Percentiles rank a stretch among this genome's conserved stretches.
These are phyloP conservation scores for Kazachstania sp. DNA, from an alignment of 1,139 yeast genomes.

Conservation along the genomic window DNA sequence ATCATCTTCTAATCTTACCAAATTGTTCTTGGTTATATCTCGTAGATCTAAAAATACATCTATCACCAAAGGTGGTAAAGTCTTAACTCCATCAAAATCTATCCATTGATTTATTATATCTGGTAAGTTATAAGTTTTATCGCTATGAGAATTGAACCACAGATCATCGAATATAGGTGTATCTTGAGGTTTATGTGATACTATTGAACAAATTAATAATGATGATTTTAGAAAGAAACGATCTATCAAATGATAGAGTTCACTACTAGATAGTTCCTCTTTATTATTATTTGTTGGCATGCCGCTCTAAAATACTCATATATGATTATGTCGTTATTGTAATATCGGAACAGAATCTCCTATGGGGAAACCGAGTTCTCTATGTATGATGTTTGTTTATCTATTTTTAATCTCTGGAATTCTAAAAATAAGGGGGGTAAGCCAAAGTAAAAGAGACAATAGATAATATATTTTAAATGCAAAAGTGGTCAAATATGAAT, in stretches of 20 bases:
- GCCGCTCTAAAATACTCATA: neutral
- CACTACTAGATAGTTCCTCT: neutral
- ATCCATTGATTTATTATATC: conserved; percentile 23
- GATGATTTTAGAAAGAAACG: conserved; percentile 29
- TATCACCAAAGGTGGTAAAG: conserved; percentile 68
- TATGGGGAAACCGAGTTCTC: too few species aligned
- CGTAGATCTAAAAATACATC: conserved; percentile 77
- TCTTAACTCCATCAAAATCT: conserved; percentile 19
- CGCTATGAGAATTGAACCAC: conserved; percentile 13
- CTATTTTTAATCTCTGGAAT: too few species aligned
- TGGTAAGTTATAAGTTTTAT: conserved; percentile 12
- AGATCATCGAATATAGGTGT: conserved; percentile 14
- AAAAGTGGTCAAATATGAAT: too few species aligned
- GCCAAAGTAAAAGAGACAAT: too few species aligned
- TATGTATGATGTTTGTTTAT: too few species aligned
- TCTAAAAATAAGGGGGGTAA: too few species aligned
- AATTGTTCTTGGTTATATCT: conserved; percentile 49
- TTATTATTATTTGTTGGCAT: neutral
- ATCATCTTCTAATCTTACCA: conserved; percentile 52
- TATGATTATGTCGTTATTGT: neutral
- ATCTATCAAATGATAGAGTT: conserved; percentile 16
- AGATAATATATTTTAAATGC: too few species aligned
- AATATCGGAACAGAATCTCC: too few species aligned
- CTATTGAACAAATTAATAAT: conserved; percentile 25
- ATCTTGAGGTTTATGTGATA: conserved; percentile 12